Percentiles rank a stretch among this genome's conserved stretches.
Evolutionary conservation across 768 basidiomycete genomes (phyloP).

Genomic region (Trametes gibbosa): DNA sequence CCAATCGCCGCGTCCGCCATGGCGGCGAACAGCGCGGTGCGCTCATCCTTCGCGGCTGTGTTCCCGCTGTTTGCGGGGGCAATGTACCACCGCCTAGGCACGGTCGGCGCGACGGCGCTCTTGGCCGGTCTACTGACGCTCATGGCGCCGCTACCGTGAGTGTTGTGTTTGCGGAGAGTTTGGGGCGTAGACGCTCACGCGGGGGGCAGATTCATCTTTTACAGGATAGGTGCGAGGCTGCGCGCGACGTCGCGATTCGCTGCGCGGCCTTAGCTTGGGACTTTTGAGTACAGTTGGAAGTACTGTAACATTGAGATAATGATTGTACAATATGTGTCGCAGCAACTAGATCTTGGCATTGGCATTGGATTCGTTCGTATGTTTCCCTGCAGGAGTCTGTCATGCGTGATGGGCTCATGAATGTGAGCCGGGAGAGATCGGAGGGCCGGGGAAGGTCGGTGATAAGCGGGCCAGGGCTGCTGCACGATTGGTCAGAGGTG

Average conservation of each 20-base stretch:
- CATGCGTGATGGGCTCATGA: too few relatives aligned
- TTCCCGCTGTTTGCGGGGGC: constrained; percentile 53
- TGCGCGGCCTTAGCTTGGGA: too few relatives aligned
- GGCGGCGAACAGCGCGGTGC: constrained; percentile 59
- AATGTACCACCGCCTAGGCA: constrained; percentile 55
- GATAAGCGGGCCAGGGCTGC: background rate
- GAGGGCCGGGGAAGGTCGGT: background rate
- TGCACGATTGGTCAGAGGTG: background rate
- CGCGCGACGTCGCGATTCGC: constrained; percentile 45
- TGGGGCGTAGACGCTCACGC: background rate
- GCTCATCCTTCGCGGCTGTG: constrained; percentile 45
- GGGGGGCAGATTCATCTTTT: constrained; percentile 44
- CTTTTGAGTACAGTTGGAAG: too few relatives aligned
- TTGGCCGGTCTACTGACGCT: constrained; percentile 60
- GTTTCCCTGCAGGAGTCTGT: too few relatives aligned
- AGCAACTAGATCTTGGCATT: too few relatives aligned
- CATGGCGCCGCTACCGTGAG: constrained; percentile 63
- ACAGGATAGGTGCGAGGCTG: constrained; percentile 43
- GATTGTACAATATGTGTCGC: too few relatives aligned
- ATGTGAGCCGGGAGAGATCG: background rate
- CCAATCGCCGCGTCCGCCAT: constrained; percentile 59
- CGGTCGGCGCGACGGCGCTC: constrained; percentile 71
- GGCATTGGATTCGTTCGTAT: too few relatives aligned
- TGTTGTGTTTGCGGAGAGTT: background rate
- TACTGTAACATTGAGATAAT: too few relatives aligned